These are phyloP conservation scores for Pseudotulostoma volvatum DNA, from an alignment of 495 filamentous ascomycete genomes.

Conservation along the genomic window DNA sequence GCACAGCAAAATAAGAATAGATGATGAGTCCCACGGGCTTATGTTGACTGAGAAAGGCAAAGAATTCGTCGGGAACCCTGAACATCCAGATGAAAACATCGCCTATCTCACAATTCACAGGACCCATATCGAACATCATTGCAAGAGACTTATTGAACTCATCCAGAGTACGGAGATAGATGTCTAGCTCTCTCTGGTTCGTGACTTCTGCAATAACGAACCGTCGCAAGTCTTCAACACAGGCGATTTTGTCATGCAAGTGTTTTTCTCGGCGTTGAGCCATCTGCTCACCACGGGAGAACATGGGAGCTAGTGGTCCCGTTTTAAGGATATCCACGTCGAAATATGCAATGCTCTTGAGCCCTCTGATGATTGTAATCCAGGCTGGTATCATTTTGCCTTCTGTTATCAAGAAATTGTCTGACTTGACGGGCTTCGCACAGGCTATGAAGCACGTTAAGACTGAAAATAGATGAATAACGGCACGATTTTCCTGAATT, in stretches of 20 bases:
- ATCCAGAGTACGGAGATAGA: constrained; percentile 7
- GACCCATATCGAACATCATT: constrained; percentile 3
- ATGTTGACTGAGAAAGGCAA: constrained; percentile 8
- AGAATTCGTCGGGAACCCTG: constrained; percentile 11
- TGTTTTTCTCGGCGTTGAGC: not conserved
- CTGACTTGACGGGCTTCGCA: constrained; percentile 16
- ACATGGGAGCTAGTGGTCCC: not conserved
- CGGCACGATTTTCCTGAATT: constrained; percentile 17
- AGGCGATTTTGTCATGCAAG: not conserved
- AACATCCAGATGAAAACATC: constrained; percentile 15
- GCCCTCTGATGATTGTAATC: not conserved
- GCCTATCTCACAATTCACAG: constrained; percentile 6
- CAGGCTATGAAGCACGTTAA: constrained; percentile 22
- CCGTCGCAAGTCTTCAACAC: not conserved
- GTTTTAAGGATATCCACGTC: not conserved
- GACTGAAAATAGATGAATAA: constrained; percentile 23
- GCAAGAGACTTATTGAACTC: constrained; percentile 4
- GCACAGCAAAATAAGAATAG: constrained; percentile 16
- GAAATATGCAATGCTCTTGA: not conserved
- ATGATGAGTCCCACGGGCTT: constrained; percentile 14
- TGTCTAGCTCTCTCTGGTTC: not conserved
- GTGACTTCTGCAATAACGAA: not conserved
- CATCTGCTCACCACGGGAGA: not conserved
- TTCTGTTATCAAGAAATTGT: constrained; percentile 19
- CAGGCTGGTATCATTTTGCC: constrained; percentile 10